Evolutionary conservation across 2,329 filamentous ascomycete genomes (phyloP), one percentile per base, ranked within the genome.

Genomic region (Microsporum audouinii): DNA sequence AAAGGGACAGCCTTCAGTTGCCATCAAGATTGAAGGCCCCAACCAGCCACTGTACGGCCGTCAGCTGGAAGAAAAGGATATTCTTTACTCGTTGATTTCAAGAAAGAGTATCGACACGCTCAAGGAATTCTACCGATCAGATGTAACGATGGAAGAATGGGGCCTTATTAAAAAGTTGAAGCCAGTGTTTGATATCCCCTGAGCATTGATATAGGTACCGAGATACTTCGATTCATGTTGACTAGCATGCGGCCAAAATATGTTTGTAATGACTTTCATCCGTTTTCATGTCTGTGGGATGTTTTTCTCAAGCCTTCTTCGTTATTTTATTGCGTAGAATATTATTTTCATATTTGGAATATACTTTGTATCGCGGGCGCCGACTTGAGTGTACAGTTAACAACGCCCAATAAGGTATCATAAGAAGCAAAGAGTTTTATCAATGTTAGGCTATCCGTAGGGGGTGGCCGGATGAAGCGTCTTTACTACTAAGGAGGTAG

Each of bases 1-100:
- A 77, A 92, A 91, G 78, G 92, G 92, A 59, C 89, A 95, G 71
- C 94, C 95, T n/a, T 95, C 91, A 1, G 95, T 99, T 7, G 94
- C 94, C 23, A 82, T 99, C 79, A 99, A 99, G 82, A 95, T 99
- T 69, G 95, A 99, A 78, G 92, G 91, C 60, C 78, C 86, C 62
- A 89, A 92, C 73, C 94, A 99, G 79, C 95, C 94, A 14, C 84
- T 88, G 62, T 99, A 99, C 72, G 94, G 94, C 62, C 88, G 94
- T 63, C 94, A 99, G 65, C 83, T 99, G 58, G 94, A 99, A 75
- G 92, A 99, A 74, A 84, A 85, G 65, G 94, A 99, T 73, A 82
- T 78, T 1, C 81, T 99, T 12, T 97, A 96, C 82, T 92, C 88
- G 66, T 80, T 88, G 63, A 90, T 99, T 69, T 94, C 88, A 49